Evolutionary conservation across 2,329 filamentous ascomycete species (phyloP).

Genomic region (Fusarium vanettenii): DNA sequence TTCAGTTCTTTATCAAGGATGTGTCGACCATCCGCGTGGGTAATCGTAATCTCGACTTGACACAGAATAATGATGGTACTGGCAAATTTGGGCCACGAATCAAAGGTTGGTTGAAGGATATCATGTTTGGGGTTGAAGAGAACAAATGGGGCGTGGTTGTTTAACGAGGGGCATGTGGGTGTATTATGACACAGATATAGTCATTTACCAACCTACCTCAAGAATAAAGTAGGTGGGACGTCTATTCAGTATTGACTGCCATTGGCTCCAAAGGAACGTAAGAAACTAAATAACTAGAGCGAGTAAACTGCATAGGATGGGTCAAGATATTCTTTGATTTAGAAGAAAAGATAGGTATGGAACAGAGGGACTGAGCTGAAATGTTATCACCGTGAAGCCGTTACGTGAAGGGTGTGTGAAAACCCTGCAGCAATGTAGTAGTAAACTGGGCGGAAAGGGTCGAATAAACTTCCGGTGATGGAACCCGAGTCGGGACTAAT

Average conservation of each 20-base stretch:
- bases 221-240: too few relatives aligned
- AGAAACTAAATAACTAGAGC: too few relatives aligned
- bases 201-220: background rate
- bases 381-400: too few relatives aligned
- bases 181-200: background rate
- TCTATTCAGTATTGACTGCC: too few relatives aligned
- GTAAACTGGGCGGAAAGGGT: background rate
- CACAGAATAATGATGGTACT: background rate
- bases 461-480: background rate
- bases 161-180: background rate
- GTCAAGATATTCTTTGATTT: too few relatives aligned
- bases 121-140: constrained; percentile 21
- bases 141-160: constrained; percentile 18
- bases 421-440: too few relatives aligned
- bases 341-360: too few relatives aligned
- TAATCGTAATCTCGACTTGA: constrained; percentile 8
- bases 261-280: too few relatives aligned
- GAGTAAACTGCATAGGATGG: too few relatives aligned
- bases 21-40: constrained; percentile 14
- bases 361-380: too few relatives aligned
- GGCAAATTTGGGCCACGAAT: background rate
- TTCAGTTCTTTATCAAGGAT: constrained; percentile 23
- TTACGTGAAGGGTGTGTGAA: too few relatives aligned
- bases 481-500: background rate
- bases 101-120: constrained; percentile 18